Conservation (phyloP, 2,329 filamentous ascomycete species). For the Didymella sp. region DNA sequence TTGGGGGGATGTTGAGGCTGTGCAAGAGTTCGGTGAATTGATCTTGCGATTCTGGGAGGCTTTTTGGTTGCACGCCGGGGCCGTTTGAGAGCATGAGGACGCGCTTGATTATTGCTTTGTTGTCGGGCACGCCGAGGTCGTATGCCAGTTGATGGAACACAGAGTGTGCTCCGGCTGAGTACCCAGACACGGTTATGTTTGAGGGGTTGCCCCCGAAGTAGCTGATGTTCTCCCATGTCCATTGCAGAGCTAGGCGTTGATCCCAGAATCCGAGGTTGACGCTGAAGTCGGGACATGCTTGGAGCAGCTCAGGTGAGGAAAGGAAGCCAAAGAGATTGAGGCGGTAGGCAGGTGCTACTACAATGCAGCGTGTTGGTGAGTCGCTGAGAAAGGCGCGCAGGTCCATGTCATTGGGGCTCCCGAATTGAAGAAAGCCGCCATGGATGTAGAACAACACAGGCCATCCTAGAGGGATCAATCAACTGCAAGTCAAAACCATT, state of each 20-base stretch:
- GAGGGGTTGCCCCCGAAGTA: slow-evolving; percentile 60
- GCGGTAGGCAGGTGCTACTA: slow-evolving; percentile 64
- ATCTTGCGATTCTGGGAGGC: slow-evolving; percentile 54
- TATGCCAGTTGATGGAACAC: slow-evolving; percentile 65
- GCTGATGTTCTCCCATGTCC: slow-evolving; percentile 60
- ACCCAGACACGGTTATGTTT: slow-evolving; percentile 63
- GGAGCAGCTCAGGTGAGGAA: slow-evolving; percentile 56
- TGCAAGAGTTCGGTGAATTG: slow-evolving; percentile 61
- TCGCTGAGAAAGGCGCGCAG: slow-evolving; percentile 57
- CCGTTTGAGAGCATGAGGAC: slow-evolving; percentile 63
- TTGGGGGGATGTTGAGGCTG: slow-evolving; percentile 53
- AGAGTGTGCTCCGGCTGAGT: slow-evolving; percentile 64
- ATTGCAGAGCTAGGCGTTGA: slow-evolving; percentile 62
- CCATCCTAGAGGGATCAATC: slow-evolving; percentile 53
- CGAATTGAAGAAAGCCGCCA: slow-evolving; percentile 65
- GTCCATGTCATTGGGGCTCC: slow-evolving; percentile 57
- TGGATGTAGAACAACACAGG: slow-evolving; percentile 66
- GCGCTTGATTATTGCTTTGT: slow-evolving; percentile 58
- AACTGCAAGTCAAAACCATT: too few relatives aligned
- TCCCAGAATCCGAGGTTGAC: slow-evolving; percentile 66
- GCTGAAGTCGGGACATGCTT: slow-evolving; percentile 41
- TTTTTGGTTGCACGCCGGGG: slow-evolving; percentile 61
- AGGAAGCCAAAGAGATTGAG: slow-evolving; percentile 65
- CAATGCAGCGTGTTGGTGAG: slow-evolving; percentile 54
- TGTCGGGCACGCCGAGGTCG: slow-evolving; percentile 58